Evolutionary conservation across 345 rosid genomes (phyloP).

Genomic region (Eucalyptus curtisii): DNA sequence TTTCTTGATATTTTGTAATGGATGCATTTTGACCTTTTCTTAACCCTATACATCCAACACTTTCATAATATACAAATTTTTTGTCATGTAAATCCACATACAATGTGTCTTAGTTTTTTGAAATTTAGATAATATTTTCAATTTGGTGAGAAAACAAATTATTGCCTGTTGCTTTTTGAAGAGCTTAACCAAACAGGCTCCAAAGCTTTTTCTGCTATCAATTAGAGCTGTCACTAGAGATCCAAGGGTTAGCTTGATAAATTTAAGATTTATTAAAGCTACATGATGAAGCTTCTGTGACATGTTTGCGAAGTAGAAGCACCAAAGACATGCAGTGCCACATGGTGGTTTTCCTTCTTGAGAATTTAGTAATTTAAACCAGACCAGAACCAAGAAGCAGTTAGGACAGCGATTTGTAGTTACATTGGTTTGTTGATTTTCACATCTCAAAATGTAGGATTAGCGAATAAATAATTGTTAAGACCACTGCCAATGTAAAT

Average conservation of each 20-base stretch:
- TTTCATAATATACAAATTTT: not conserved
- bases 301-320: not conserved
- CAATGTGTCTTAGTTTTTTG: not conserved
- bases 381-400: not conserved
- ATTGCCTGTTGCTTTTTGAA: not conserved
- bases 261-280: not conserved
- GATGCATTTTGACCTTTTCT: not conserved
- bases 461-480: not conserved
- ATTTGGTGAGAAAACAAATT: not conserved
- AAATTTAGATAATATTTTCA: not conserved
- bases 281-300: not conserved
- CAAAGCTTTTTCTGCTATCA: not conserved
- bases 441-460: not conserved
- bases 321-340: not conserved
- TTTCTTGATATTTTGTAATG: not conserved
- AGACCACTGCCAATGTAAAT: not conserved
- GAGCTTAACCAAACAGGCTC: not conserved
- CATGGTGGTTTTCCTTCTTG: not conserved
- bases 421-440: not conserved
- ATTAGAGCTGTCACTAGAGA: not conserved
- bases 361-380: not conserved
- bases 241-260: not conserved
- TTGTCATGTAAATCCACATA: not conserved
- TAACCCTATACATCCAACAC: not conserved
- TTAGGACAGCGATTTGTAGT: not conserved